Base-by-base conservation (phyloP, 2,329 filamentous ascomycete species). In the Microdochium nivale region DNA sequence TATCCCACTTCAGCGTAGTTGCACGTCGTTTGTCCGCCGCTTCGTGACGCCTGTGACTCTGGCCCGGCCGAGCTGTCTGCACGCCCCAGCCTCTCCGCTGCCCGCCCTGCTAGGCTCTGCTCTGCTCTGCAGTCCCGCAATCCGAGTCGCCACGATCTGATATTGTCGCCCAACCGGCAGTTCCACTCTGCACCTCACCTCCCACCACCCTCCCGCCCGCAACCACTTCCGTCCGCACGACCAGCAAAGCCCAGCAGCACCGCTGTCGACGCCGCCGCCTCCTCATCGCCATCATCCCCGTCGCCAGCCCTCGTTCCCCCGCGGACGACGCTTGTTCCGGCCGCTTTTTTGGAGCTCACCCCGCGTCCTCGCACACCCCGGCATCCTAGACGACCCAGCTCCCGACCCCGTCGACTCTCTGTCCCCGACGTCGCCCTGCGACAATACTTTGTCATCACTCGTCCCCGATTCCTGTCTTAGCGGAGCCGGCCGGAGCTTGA, bases 401-500 rank as follows among this genome's bases (percentile, higher is more conserved):
- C 24, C 8, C 11, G n/a, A 30, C 16, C 40, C 40, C 10, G 10
- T 19, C 21, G 24, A 19, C 11, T 24, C n/a, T 14, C 46, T 27
- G n/a, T 25, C 40, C 14, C 24, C 32, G 21, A 21, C 9, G 25
- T 40, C 43, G 19, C 21, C 49, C 21, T 13, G 44, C 50, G 13
- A 14, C n/a, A 37, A 14, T 37, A 9, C n/a, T 19, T 14, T 16
- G 4, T 14, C n/a, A n/a, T n/a, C n/a, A n/a, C n/a, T 37, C 33
- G 13, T 19, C n/a, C 14, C 33, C 4, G 5, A 19, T 5, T 37
- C 35, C 19, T 19, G 40, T 19, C 19, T 7, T 25, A 47, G 21
- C 47, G 25, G 43, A 48, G 23, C 53, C 53, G 56, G 56, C 48
- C 52, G 55, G 51, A 55, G 54, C 56, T 55, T 49, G 55, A 52